Evolutionary conservation across 768 basidiomycete species (phyloP).

Genomic region (Tulasnella sp.): DNA sequence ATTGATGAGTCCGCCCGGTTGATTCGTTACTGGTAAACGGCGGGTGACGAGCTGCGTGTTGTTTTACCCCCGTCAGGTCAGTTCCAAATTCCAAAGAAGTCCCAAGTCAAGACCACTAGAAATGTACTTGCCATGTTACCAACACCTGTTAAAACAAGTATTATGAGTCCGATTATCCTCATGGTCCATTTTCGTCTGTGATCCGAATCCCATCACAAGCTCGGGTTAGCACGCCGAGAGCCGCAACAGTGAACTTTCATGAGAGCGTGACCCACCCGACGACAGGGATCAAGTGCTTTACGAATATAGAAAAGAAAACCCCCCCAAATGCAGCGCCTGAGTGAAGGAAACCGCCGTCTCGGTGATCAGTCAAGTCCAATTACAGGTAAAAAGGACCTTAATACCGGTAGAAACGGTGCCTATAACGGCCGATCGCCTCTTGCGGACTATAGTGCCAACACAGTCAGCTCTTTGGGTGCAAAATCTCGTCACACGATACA

Average conservation of each 20-base stretch:
- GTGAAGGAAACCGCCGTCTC: too few species aligned
- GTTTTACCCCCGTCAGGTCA: too few species aligned
- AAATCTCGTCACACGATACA: not conserved
- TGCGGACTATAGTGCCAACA: slow-evolving; percentile 34
- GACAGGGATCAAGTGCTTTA: slow-evolving; percentile 36
- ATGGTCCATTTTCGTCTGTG: slow-evolving; percentile 75
- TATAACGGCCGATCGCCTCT: slow-evolving; percentile 57
- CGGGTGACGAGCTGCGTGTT: slow-evolving; percentile 43
- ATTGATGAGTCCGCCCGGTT: slow-evolving; percentile 63
- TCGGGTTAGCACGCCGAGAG: too few species aligned
- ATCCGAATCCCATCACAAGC: too few species aligned
- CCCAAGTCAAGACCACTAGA: not conserved
- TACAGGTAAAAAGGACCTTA: not conserved
- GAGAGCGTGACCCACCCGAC: slow-evolving; percentile 31
- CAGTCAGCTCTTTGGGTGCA: not conserved
- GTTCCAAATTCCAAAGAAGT: too few species aligned
- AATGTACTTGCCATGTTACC: slow-evolving; percentile 47
- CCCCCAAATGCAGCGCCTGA: slow-evolving; percentile 30
- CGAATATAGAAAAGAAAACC: slow-evolving; percentile 35
- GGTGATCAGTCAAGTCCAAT: not conserved
- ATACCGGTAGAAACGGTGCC: slow-evolving; percentile 55
- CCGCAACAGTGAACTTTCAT: not conserved
- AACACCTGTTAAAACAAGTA: slow-evolving; percentile 55
- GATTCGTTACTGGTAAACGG: slow-evolving; percentile 58
- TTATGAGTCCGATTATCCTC: slow-evolving; percentile 67